These are phyloP conservation scores for Dendryphion nanum DNA, from an alignment of 2,329 filamentous ascomycete species.

Conservation along the genomic window DNA sequence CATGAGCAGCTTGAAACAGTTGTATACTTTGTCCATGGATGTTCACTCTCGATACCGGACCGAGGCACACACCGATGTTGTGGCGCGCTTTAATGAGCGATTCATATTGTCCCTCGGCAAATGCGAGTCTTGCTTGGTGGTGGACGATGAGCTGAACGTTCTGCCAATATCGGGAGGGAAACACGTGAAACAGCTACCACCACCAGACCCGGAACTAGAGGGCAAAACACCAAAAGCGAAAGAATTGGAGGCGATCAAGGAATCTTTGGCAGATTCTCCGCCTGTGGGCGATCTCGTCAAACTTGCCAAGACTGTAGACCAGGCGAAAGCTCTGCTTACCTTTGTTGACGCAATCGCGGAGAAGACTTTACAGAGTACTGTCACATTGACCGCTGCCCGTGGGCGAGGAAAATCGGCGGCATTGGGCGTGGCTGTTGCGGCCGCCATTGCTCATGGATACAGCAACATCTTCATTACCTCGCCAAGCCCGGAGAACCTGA, in stretches of 20 bases:
- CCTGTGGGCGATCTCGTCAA: conserved; percentile 81
- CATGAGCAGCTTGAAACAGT: conserved; percentile 94
- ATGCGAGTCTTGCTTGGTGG: conserved; percentile 90
- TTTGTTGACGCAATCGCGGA: conserved; percentile 96
- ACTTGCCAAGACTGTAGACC: conserved; percentile 86
- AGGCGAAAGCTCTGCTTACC: conserved; percentile 93
- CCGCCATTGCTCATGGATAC: conserved; percentile 92
- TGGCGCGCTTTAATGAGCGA: conserved; percentile 94
- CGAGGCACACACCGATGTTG: conserved; percentile 92
- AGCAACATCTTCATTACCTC: conserved; percentile 99
- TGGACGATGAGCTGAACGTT: conserved; percentile 97
- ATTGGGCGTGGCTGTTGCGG: conserved; percentile 88
- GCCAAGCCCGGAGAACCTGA: conserved; percentile 95
- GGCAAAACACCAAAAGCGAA: conserved; percentile 66
- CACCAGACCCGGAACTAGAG: conserved; percentile 70
- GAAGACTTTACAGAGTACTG: conserved; percentile 91
- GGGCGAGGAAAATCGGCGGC: conserved; percentile 97
- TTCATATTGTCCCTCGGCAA: conserved; percentile 95
- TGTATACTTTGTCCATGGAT: conserved; percentile 97
- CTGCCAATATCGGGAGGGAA: conserved; percentile 95
- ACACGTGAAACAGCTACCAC: conserved; percentile 77
- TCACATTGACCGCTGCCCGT: conserved; percentile 88
- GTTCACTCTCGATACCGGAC: conserved; percentile 95
- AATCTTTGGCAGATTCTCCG: conserved; percentile 78
- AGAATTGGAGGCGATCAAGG: conserved; percentile 85